These are phyloP conservation scores for Fusarium duplospermum DNA, from an alignment of 2,329 filamentous ascomycete species.

Conservation along the genomic window DNA sequence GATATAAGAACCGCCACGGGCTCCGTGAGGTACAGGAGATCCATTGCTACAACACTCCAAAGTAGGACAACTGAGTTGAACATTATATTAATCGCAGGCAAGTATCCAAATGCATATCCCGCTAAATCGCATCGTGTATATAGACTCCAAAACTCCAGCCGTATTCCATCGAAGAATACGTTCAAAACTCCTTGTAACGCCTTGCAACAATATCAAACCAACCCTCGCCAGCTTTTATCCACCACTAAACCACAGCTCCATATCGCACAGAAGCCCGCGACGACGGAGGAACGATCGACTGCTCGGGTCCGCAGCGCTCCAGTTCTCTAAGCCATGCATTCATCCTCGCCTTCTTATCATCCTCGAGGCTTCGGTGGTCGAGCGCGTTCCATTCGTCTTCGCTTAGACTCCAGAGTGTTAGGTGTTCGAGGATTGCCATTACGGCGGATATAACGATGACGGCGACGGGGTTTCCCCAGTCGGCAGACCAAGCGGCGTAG, in stretches of 20 bases:
- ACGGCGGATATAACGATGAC: constrained; percentile 47
- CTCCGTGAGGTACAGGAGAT: too few species aligned
- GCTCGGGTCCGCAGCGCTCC: constrained; percentile 25
- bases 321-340: constrained; percentile 49
- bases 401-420: constrained; percentile 49
- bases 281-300: constrained; percentile 25
- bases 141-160: constrained; percentile 19
- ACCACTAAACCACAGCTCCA: constrained; percentile 23
- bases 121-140: background rate
- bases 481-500: constrained; percentile 47
- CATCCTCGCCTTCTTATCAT: constrained; percentile 47
- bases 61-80: background rate
- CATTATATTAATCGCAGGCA: background rate
- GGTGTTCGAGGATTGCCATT: constrained; percentile 48
- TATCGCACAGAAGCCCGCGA: constrained; percentile 32
- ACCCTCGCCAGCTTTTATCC: background rate
- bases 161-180: background rate
- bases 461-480: constrained; percentile 44
- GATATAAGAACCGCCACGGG: too few species aligned
- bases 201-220: constrained; percentile 13
- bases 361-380: constrained; percentile 35
- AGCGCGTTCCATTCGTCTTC: constrained; percentile 41
- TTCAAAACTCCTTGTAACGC: constrained; percentile 16
- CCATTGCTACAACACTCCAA: background rate
- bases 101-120: background rate